Conservation (phyloP, 2,329 filamentous ascomycete genomes). For the Albophoma yamanashiensis region DNA sequence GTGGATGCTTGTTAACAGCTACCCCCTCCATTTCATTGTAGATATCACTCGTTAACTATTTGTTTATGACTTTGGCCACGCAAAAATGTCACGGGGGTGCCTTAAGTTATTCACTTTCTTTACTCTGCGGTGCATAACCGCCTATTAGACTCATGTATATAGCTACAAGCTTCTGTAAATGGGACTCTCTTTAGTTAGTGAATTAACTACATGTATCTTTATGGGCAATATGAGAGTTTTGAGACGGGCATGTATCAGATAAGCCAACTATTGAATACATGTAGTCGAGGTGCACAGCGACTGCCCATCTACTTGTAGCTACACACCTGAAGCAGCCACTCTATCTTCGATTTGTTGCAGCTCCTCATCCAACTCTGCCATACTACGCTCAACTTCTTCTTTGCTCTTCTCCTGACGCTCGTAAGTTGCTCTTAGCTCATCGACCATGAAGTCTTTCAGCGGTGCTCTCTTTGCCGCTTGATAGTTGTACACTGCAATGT, state of each 20-base stretch:
- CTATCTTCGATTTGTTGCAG: constrained; percentile 2
- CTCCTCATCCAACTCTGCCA: constrained; percentile 5
- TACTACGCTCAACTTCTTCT: constrained; percentile 6
- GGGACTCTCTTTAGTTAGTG: no score
- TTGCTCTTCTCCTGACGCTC: constrained; percentile 18
- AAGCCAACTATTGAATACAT: not conserved
- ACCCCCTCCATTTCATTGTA: constrained; percentile 4
- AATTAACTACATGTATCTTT: no score
- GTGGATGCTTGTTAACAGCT: not conserved
- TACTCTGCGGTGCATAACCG: not conserved
- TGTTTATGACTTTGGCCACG: not conserved
- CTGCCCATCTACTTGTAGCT: not conserved
- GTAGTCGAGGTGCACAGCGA: not conserved
- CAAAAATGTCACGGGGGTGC: no score
- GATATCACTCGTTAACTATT: constrained; percentile 4
- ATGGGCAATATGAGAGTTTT: not conserved
- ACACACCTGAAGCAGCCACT: not conserved
- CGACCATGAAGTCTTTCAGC: constrained; percentile 29
- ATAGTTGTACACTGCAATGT: constrained; percentile 20
- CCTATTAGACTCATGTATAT: constrained; percentile 3
- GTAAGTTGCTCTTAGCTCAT: constrained; percentile 23
- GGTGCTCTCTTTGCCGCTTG: constrained; percentile 21
- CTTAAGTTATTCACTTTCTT: not conserved
- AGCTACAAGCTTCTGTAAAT: not conserved
- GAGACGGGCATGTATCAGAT: not conserved